A percentile compares a stretch with the other conserved stretches of the same genome.
Evolutionary conservation across 371 early-diverging fungal genomes (phyloP).

Genomic region (Mucor circinelloides): DNA sequence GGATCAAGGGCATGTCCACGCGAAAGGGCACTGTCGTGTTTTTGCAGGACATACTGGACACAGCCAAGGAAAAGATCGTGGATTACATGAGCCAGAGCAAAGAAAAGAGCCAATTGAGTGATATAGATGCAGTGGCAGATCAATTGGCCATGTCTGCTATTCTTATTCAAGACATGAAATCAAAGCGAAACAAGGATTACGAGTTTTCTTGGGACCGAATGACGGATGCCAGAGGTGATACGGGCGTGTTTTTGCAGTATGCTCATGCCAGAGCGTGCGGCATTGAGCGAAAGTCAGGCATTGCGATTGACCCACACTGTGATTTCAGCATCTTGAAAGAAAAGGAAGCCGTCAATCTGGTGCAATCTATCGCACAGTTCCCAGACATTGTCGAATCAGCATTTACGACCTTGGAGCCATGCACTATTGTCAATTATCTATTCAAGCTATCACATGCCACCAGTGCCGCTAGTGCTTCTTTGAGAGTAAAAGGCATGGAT

Average conservation of each 20-base stretch:
- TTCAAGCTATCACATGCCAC: constrained; percentile 82
- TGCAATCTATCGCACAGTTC: constrained; percentile 79
- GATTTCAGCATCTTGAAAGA: constrained; percentile 64
- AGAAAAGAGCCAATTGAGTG: constrained; percentile 69
- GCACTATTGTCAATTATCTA: constrained; percentile 87
- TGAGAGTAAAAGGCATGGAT: constrained; percentile 77
- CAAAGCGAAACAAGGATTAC: constrained; percentile 93
- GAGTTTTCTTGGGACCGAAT: constrained; percentile 94
- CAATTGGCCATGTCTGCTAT: constrained; percentile 82
- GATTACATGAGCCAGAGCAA: constrained; percentile 75
- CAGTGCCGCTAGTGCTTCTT: constrained; percentile 68
- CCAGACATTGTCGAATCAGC: constrained; percentile 76
- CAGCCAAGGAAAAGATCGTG: constrained; percentile 83
- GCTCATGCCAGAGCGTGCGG: constrained; percentile 90
- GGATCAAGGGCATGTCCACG: constrained; percentile 96
- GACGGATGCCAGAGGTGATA: constrained; percentile 93
- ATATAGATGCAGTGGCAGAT: constrained; percentile 68
- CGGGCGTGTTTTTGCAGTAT: constrained; percentile 98
- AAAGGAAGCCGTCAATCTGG: constrained; percentile 68
- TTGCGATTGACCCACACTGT: constrained; percentile 24
- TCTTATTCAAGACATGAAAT: constrained; percentile 92
- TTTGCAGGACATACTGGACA: constrained; percentile 94
- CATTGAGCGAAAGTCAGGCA: constrained; percentile 40
- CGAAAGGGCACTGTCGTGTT: constrained; percentile 96
- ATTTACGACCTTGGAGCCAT: constrained; percentile 80